Evolutionary conservation across 73 alveolate species (phyloP).

Genomic region (Stentor coeruleus): DNA sequence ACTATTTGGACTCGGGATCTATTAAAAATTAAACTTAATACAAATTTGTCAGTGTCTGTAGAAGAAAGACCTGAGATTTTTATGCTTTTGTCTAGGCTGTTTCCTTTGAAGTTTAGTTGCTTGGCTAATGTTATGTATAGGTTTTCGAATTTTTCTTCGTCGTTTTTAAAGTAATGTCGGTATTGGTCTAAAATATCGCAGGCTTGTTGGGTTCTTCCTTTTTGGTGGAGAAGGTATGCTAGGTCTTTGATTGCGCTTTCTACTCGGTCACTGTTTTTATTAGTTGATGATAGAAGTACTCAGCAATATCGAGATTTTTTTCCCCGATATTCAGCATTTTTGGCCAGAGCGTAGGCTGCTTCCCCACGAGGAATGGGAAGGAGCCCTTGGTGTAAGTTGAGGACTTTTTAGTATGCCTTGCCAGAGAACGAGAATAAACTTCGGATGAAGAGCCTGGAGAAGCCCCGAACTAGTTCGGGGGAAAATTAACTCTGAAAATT

Average conservation of each 20-base stretch:
- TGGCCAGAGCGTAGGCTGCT: not conserved
- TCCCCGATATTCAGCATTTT: slow-evolving; percentile 7
- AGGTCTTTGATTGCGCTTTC: not conserved
- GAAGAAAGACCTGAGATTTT: not conserved
- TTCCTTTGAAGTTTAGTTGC: not conserved
- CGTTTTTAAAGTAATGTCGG: not conserved
- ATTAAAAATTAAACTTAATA: not conserved
- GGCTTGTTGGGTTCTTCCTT: not conserved
- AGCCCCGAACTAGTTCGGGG: too few relatives aligned
- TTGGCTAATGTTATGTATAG: not conserved
- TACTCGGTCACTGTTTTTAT: not conserved
- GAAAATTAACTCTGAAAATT: too few relatives aligned
- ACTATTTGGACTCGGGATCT: not conserved
- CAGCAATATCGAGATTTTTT: not conserved
- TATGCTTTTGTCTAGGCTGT: not conserved
- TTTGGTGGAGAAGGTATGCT: not conserved
- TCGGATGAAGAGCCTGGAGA: too few relatives aligned
- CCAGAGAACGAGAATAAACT: too few relatives aligned
- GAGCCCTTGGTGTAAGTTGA: too few relatives aligned
- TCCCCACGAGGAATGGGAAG: not conserved
- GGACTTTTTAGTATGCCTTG: too few relatives aligned
- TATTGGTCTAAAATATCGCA: not conserved
- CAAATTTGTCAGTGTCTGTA: not conserved
- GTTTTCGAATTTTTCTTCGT: not conserved
- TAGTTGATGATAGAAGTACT: not conserved